Percentiles rank a stretch among this genome's conserved stretches.
phyloP scores from a whole-genome alignment of 768 basidiomycete genomes.

The Boletus patriciae region DNA sequence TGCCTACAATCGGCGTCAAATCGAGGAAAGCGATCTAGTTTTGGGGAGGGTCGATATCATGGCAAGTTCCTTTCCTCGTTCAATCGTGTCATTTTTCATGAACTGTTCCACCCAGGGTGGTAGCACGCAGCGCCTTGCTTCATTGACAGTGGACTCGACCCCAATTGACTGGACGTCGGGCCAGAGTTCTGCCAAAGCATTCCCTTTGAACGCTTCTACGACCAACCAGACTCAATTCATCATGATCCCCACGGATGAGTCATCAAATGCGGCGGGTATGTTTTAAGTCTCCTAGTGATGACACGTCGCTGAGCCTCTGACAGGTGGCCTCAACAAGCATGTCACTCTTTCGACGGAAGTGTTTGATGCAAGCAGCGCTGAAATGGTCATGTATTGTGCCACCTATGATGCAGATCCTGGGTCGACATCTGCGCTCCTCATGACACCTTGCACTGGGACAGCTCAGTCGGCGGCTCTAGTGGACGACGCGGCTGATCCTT shows the following conservation, averaged over 20 bases:
- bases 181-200: constrained; percentile 28
- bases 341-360: constrained; percentile 49
- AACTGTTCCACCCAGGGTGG: constrained; percentile 1
- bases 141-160: constrained; percentile 20
- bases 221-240: constrained; percentile 45
- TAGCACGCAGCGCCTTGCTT: constrained; percentile 20
- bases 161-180: constrained; percentile 32
- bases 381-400: constrained; percentile 50
- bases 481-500: constrained; percentile 9
- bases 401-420: constrained; percentile 59
- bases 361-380: constrained; percentile 38
- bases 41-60: constrained; percentile 50
- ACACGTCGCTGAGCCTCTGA: constrained; percentile 3
- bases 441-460: constrained; percentile 48
- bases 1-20: constrained; percentile 8
- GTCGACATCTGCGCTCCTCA: constrained; percentile 48
- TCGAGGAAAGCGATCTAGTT: constrained; percentile 25
- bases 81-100: constrained; percentile 6
- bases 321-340: constrained; percentile 18
- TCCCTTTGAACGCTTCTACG: constrained; percentile 50
- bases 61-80: constrained; percentile 33
- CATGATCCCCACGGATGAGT: constrained; percentile 33
- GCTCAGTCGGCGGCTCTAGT: not conserved
- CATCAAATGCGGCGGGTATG: constrained; percentile 14
- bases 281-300: not conserved